Evolutionary conservation across 2,329 filamentous ascomycete genomes (phyloP).

Genomic region (Ceratocystis eucalypticola): DNA sequence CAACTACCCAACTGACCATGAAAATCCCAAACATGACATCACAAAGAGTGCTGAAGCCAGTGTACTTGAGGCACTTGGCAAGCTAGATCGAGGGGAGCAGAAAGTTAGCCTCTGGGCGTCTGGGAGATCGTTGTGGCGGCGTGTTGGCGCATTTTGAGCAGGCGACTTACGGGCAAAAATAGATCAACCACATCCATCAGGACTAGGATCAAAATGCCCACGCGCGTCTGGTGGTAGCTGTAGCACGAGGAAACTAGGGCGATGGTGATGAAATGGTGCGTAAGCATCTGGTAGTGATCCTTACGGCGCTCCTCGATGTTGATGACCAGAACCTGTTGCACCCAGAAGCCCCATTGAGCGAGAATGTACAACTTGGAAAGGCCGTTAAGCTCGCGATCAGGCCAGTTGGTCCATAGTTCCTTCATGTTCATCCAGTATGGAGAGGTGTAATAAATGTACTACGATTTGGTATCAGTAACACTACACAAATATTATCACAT

Average conservation of each 20-base stretch:
- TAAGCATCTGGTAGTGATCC: slow-evolving; percentile 92
- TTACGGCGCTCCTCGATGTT: slow-evolving; percentile 90
- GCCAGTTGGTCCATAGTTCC: slow-evolving; percentile 76
- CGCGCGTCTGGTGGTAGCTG: slow-evolving; percentile 71
- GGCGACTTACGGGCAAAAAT: slow-evolving; percentile 57
- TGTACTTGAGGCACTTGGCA: slow-evolving; percentile 89
- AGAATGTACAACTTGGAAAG: slow-evolving; percentile 82
- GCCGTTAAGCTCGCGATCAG: slow-evolving; percentile 58
- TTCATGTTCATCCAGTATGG: slow-evolving; percentile 64
- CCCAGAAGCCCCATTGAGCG: slow-evolving; percentile 79
- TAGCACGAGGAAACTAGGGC: slow-evolving; percentile 70
- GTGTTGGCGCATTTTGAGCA: neutral
- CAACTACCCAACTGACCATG: slow-evolving; percentile 69
- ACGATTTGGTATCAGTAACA: slow-evolving; percentile 15
- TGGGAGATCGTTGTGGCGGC: neutral
- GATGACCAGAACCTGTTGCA: slow-evolving; percentile 88
- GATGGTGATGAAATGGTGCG: slow-evolving; percentile 84
- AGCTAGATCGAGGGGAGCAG: slow-evolving; percentile 35
- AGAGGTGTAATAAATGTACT: slow-evolving; percentile 72
- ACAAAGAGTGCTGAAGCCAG: slow-evolving; percentile 61
- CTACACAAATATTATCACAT: neutral
- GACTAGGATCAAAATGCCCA: slow-evolving; percentile 77
- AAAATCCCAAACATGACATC: slow-evolving; percentile 77
- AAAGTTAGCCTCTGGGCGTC: slow-evolving; percentile 18
- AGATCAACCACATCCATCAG: slow-evolving; percentile 92